A percentile compares a stretch with the other conserved stretches of the same genome.
Conservation (phyloP, 2,329 filamentous ascomycete species). For the Aureobasidium pullulans region DNA sequence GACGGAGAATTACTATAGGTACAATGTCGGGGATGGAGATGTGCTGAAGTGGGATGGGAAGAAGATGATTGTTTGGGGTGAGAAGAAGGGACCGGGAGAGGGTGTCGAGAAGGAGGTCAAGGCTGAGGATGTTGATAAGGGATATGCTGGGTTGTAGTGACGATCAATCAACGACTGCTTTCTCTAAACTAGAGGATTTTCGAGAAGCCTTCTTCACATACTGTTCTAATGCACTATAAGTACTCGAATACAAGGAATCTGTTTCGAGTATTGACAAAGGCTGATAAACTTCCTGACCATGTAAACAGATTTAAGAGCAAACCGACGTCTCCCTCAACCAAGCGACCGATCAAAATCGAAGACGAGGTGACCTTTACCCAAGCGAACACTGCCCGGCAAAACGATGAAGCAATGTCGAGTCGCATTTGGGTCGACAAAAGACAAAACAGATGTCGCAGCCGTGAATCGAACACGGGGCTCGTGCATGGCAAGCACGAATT, state of each 20-base stretch:
- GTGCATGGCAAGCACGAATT: constrained; percentile 14
- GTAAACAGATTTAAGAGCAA: no score
- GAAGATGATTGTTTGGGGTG: constrained; percentile 41
- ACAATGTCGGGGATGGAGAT: constrained; percentile 66
- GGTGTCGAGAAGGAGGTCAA: background rate
- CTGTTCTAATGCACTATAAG: no score
- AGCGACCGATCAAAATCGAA: background rate
- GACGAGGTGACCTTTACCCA: background rate
- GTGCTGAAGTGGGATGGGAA: constrained; percentile 61
- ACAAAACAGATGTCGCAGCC: constrained; percentile 11
- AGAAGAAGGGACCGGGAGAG: background rate
- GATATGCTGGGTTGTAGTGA: constrained; percentile 1
- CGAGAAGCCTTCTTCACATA: no score
- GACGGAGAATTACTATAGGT: constrained; percentile 77
- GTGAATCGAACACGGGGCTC: constrained; percentile 15
- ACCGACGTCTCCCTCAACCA: no score
- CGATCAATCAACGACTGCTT: no score
- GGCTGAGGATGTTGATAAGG: background rate
- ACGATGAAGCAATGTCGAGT: background rate
- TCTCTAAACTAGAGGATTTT: no score
- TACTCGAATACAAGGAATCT: no score
- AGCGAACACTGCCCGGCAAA: background rate
- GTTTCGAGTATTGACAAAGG: no score
- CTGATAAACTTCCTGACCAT: no score
- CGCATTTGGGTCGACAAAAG: background rate